Evolutionary conservation across 371 early-diverging fungal genomes (phyloP), one percentile per base, ranked within the genome.

Genomic region (Dentiscutata heterogama): DNA sequence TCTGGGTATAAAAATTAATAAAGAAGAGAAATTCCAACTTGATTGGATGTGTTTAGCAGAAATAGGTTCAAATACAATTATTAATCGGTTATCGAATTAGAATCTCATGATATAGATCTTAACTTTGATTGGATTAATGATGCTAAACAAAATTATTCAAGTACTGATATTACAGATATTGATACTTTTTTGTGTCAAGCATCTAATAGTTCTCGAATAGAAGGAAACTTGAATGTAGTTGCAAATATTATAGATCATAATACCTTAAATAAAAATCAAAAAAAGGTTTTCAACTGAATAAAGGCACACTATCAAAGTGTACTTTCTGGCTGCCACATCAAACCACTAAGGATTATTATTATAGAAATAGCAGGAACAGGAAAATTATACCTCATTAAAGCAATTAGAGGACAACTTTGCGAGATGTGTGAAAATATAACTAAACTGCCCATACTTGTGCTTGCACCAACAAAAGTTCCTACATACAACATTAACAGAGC

Each of bases 391-490:
- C 0, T 64, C 1, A 64, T 64, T 27, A 29, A 64, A 64, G 65
- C 65, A 64, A 64, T 64, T 29, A 13, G 18, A 64, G 16, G 1
- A 31, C 8, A 31, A 31, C 25, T 64, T 64, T 13, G 3, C 10
- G 1, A 64, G 29, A 64, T 64, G 16, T 13, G 13, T 6, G 1
- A 2, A 5, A 35, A 11, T 27, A 16, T 10, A 27, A 1, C 31
- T 3, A 8, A 29, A 16, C 8, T 3, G 31, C 65, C 16, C 11
- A 29, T 64, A 11, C 1, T 29, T 13, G 31, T 73, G 20, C 53
- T 74, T 14, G 75, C 75, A 56, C 75, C 18, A 14, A 74, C 35
- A 29, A 58, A 29, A 27, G 75, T 74, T 25, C 31, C 58, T 18
- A 35, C 75, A 20, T 46, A 20, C 20, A 68, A 68, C 20, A 46